These are phyloP conservation scores for Hanseniaspora thailandica DNA, from an alignment of 805 yeast species.

Conservation along the genomic window DNA sequence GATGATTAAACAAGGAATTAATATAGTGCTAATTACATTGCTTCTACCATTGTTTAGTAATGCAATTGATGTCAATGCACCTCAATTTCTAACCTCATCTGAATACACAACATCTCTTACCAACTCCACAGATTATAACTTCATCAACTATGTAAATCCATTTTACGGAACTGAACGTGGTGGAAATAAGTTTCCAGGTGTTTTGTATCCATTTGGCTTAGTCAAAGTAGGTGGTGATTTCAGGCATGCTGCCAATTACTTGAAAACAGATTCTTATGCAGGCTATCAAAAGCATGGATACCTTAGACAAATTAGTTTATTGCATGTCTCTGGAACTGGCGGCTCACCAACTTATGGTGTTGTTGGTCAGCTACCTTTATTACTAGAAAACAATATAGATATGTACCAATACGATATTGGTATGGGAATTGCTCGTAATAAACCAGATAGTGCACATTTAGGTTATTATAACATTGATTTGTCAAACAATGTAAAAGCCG, in stretches of 20 bases:
- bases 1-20: background rate
- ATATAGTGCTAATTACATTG: background rate
- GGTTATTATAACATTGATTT: slow-evolving; percentile 25
- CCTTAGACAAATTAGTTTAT: slow-evolving; percentile 29
- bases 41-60: background rate
- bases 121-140: background rate
- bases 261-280: slow-evolving; percentile 25
- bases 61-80: background rate
- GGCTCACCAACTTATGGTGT: slow-evolving; percentile 32
- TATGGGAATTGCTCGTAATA: slow-evolving; percentile 16
- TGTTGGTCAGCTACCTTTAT: slow-evolving; percentile 26
- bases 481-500: slow-evolving; percentile 21
- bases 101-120: background rate
- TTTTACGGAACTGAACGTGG: slow-evolving; percentile 30
- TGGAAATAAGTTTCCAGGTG: slow-evolving; percentile 32
- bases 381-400: background rate
- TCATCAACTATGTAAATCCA: slow-evolving; percentile 24
- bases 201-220: slow-evolving; percentile 31
- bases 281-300: slow-evolving; percentile 29
- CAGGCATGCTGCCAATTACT: slow-evolving; percentile 11
- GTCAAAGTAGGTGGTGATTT: slow-evolving; percentile 31
- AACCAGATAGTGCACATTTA: slow-evolving; percentile 22
- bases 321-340: slow-evolving; percentile 34
- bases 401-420: slow-evolving; percentile 7
- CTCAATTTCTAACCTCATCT: background rate